Evolutionary conservation across 139 green algal genomes (phyloP), one percentile per base, ranked within the genome.

Genomic region (Trebouxia sp.): DNA sequence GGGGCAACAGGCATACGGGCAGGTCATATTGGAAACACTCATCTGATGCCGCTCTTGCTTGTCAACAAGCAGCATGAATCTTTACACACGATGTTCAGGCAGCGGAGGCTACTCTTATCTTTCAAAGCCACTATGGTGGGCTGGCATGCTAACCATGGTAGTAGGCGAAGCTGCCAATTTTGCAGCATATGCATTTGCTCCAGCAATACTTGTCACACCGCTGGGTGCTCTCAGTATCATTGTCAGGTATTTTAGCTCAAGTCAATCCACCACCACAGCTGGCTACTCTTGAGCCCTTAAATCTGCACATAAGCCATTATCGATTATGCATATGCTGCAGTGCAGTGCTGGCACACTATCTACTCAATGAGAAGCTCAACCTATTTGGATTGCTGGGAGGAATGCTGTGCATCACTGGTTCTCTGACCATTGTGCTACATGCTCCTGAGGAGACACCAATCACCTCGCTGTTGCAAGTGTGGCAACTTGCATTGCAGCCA

Each of bases 181-280:
- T 87, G 95, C 95, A 42, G 96, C 96, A 1, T 99, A 99, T 75
- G 96, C 96, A 2, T 99, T 98, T 90, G 96, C 96, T 4, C 96
- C 96, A 12, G 96, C 96, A 11, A 94, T 98, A 43, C 80, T 99
- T 6, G 96, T 99, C 4, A 99, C 96, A 0, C 96, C 96, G 0
- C 81, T 98, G 6, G 95, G 95, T 3, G 94, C 94, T 0, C 87
- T 98, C 3, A 95, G 87, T 78, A 98, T 98, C 62, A 95, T 98
- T 50, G 85, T 98, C 78, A 96, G 92, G 92, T 95, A 79, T 69
- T 17, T 32, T 22, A 35, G 56, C 56, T 69, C 56, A 39, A 1
- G 74, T n/a, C 28, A 66, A 17, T 39, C 45, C 3, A 15, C 56
- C 15, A 11, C 24, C 28, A 37, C 56, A 69, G 1, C 56, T 53